phyloP scores from a whole-genome alignment of 495 filamentous ascomycete genomes.

The Penicillium samsonianum region DNA sequence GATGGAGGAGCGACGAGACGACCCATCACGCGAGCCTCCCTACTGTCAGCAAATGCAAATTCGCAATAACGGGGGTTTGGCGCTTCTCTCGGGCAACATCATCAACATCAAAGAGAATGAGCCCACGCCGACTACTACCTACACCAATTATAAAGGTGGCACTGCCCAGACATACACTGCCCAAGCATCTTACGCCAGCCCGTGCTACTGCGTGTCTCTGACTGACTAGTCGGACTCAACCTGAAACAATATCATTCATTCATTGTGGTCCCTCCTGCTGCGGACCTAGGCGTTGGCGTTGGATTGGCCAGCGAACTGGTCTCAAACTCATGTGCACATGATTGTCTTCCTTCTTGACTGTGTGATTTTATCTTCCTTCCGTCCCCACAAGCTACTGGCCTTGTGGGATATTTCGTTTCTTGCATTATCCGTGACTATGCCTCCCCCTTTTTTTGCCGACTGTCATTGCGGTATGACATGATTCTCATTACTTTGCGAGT shows the following conservation, averaged over 20 bases:
- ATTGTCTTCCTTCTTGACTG: constrained; percentile 24
- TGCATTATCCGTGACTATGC: constrained; percentile 10
- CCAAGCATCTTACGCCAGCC: constrained; percentile 39
- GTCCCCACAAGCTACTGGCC: constrained; percentile 10
- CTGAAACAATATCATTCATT: constrained; percentile 27
- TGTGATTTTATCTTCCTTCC: constrained; percentile 26
- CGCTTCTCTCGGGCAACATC: constrained; percentile 47
- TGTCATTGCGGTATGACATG: constrained; percentile 18
- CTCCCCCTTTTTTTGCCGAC: constrained; percentile 2
- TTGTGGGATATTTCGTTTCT: constrained; percentile 10
- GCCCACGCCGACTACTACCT: constrained; percentile 45
- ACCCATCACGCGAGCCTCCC: constrained; percentile 41
- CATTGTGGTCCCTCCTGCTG: constrained; percentile 23
- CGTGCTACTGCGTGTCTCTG: constrained; percentile 47
- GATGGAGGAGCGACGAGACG: constrained; percentile 72
- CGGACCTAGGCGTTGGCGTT: constrained; percentile 32
- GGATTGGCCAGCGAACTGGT: constrained; percentile 18
- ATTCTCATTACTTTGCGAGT: constrained; percentile 13
- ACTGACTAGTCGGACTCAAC: constrained; percentile 34
- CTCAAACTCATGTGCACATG: constrained; percentile 33
- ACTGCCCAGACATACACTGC: constrained; percentile 42
- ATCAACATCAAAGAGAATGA: constrained; percentile 63
- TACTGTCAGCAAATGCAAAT: constrained; percentile 76
- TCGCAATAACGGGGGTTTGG: constrained; percentile 47
- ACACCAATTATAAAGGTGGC: constrained; percentile 25